Evolutionary conservation across 495 filamentous ascomycete genomes (phyloP), one percentile per base, ranked within the genome.

Genomic region (Amorphotheca resinae): DNA sequence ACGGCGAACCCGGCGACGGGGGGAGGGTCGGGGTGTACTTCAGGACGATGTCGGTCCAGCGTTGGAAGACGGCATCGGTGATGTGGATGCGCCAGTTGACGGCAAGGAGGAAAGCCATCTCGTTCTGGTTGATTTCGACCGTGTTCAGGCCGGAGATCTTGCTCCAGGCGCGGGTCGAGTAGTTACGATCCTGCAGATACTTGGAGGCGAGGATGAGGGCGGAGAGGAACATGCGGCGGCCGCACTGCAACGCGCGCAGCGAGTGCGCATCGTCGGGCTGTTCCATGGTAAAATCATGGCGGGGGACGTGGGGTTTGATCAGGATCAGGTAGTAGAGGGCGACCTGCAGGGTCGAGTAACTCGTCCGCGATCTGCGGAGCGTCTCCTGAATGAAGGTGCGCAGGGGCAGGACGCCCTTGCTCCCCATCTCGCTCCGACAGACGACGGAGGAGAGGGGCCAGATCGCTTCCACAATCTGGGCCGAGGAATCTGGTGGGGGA

Each of bases 371-470:
- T 46, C 91, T 74, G 49, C 87, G 82, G 48, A 98, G 74, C 18
- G 91, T 95, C 66, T 96, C 91, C 61, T 95, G 88, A 54, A 98
- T 95, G 61, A 95, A 98, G 26, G 82, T 88, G 45, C 89, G 82
- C 47, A 98, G 70, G 44, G 89, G 87, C 48, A 98, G 70, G 42
- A 95, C 84, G 14, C 80, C 80, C 52, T 80, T 72, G 40, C 61
- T 65, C 11, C 74, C 70, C 45, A 63, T 54, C 26, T 78, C 75
- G 37, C 64, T 67, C 46, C 74, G 69, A 48, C 70, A 69, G 22
- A 69, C 65, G 18, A 76, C 69, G 38, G 70, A 76, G 11, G 82
- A 81, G 2, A 78, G 65, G n/a, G 93, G 89, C 91, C 91, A 98
- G 52, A 98, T 95, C 22, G 77, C 84, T 62, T 95, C 88, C 23